Conservation (phyloP, 345 rosid genomes). For the Chamaenerion angustifolium region DNA sequence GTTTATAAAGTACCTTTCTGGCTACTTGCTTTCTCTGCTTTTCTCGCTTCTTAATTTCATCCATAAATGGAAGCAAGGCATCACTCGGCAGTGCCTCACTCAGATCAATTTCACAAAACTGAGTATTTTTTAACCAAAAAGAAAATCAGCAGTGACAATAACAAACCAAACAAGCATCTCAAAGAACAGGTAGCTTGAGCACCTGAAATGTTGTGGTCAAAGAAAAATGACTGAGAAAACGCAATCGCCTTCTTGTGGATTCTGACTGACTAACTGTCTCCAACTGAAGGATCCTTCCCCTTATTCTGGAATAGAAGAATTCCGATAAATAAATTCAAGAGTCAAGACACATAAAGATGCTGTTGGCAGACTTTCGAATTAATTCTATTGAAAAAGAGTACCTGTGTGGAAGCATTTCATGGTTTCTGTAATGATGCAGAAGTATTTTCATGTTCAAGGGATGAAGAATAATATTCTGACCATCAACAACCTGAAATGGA, state of each 20-base stretch:
- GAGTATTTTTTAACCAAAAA: constrained; percentile 11
- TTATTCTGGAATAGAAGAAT: constrained; percentile 28
- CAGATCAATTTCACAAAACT: constrained; percentile 92
- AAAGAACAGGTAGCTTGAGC: constrained; percentile 1
- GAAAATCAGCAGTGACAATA: constrained; percentile 1
- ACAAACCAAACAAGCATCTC: neutral
- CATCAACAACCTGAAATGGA: constrained; percentile 68
- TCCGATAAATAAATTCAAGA: neutral
- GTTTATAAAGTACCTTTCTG: constrained; percentile 37
- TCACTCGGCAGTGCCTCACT: constrained; percentile 48
- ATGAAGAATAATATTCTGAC: constrained; percentile 84
- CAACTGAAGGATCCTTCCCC: constrained; percentile 72
- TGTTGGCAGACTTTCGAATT: neutral
- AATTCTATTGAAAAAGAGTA: constrained; percentile 6
- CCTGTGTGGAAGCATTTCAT: constrained; percentile 63
- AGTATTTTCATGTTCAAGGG: constrained; percentile 79
- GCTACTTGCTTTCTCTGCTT: constrained; percentile 69
- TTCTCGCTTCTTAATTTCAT: constrained; percentile 80
- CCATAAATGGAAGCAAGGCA: constrained; percentile 64
- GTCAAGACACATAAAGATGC: neutral
- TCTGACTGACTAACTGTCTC: constrained; percentile 81
- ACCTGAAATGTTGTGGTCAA: constrained; percentile 82
- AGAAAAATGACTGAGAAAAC: constrained; percentile 83
- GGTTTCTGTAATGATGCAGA: constrained; percentile 75
- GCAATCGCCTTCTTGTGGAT: constrained; percentile 73